These are phyloP conservation scores for Fusarium pilosicola DNA, from an alignment of 2,329 filamentous ascomycete species.

Conservation along the genomic window DNA sequence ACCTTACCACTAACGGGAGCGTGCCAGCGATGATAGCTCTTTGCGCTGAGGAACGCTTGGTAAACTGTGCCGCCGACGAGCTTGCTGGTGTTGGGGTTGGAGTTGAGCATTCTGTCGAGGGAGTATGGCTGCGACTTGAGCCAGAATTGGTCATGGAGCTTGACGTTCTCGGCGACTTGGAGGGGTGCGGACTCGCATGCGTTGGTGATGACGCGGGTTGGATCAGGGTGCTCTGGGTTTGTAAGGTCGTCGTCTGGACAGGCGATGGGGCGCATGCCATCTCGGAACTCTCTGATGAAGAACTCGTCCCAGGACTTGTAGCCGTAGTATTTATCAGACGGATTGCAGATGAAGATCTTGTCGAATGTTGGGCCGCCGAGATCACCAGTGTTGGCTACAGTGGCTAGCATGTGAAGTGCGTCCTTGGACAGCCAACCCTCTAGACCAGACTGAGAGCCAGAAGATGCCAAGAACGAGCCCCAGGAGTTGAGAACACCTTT, in stretches of 20 bases:
- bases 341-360: slow-evolving; percentile 13
- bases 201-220: slow-evolving; percentile 5
- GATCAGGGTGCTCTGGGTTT: neutral
- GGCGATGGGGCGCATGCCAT: neutral
- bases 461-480: neutral
- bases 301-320: slow-evolving; percentile 14
- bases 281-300: slow-evolving; percentile 6
- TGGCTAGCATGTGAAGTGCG: neutral
- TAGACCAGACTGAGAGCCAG: neutral
- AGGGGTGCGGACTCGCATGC: slow-evolving; percentile 63
- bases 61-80: slow-evolving; percentile 72
- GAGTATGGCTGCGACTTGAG: slow-evolving; percentile 73
- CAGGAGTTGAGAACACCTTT: neutral
- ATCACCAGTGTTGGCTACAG: slow-evolving; percentile 5
- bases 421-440: neutral
- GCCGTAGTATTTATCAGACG: neutral
- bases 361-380: neutral
- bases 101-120: slow-evolving; percentile 65
- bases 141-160: slow-evolving; percentile 70
- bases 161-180: slow-evolving; percentile 57
- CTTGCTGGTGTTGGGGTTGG: slow-evolving; percentile 56
- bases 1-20: slow-evolving; percentile 68
- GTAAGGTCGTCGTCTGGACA: neutral
- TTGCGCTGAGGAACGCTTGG: slow-evolving; percentile 71
- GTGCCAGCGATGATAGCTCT: slow-evolving; percentile 76